A percentile compares a stretch with the other conserved stretches of the same genome.
These are phyloP conservation scores for Drosera spatulata DNA, from an alignment of 179 eudicot genomes.

Conservation along the genomic window DNA sequence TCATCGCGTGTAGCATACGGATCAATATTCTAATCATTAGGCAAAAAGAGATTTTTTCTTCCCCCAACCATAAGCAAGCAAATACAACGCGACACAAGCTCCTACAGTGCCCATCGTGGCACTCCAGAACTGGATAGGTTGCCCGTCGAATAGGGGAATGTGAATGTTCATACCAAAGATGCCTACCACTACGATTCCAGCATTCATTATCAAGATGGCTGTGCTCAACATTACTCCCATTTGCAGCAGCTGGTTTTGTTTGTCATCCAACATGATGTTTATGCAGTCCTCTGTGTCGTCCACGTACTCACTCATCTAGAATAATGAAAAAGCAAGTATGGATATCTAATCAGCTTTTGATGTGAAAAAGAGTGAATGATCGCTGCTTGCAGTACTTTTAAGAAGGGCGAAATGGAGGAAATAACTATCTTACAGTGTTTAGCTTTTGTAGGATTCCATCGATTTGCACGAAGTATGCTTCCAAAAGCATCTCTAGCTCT, in stretches of 20 bases:
- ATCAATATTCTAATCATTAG: too few relatives aligned
- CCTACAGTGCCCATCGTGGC: slow-evolving; percentile 22
- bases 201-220: slow-evolving; percentile 27
- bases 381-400: neutral
- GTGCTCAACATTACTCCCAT: slow-evolving; percentile 51
- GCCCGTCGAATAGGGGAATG: slow-evolving; percentile 7
- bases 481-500: slow-evolving; percentile 49
- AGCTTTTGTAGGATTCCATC: slow-evolving; percentile 26
- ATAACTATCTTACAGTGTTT: too few relatives aligned
- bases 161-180: slow-evolving; percentile 28
- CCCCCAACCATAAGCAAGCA: slow-evolving; percentile 41
- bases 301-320: slow-evolving; percentile 1
- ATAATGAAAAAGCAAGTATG: too few relatives aligned
- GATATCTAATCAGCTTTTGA: too few relatives aligned
- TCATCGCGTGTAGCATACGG: too few relatives aligned
- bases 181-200: slow-evolving; percentile 41
- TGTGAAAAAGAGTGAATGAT: slow-evolving; percentile 16
- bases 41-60: slow-evolving; percentile 15
- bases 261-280: slow-evolving; percentile 58
- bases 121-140: slow-evolving; percentile 23
- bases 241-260: slow-evolving; percentile 47
- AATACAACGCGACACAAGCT: slow-evolving; percentile 22
- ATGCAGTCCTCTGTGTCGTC: slow-evolving; percentile 8
- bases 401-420: neutral
- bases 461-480: slow-evolving; percentile 49